Base-by-base conservation (phyloP, 2,329 filamentous ascomycete species). In the Trichoderma polysporum region DNA sequence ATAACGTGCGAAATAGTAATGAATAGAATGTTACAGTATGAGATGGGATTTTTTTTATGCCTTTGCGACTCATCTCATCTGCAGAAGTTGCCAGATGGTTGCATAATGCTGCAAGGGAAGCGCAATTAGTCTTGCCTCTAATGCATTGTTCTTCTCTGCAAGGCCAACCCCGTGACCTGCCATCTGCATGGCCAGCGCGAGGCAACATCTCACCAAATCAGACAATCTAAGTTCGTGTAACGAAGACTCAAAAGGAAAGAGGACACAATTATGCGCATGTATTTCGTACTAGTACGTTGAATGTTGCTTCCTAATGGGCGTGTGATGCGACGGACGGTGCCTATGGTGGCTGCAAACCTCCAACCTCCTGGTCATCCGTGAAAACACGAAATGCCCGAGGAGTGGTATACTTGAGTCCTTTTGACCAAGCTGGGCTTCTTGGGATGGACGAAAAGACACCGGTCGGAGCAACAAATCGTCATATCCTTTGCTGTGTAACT, bases 91-190 rank as follows among this genome's bases (percentile, higher is more conserved):
- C 39, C 39, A 47, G 27, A 37, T 39, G 53, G 53, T 33, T 66
- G 53, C 41, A 52, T 50, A 29, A 58, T 50, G 29, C 62, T 66
- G 62, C 62, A 66, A 66, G 62, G 53, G 62, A 66, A 58, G 31
- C 22, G 50, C 41, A 57, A 31, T 33, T 50, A 66, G 45, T 31
- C 39, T 25, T 35, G 19, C 29, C n/a, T 33, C 60, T 47, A 56
- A 56, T 64, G 50, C 50, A 56, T 64, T 64, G 19, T 64, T 33
- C 29, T 33, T 35, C 19, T 63, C 47, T 63, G 60, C 60, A 31
- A 54, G 27, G 17, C 17, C 60, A 25, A 41, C 7, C 37, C 39
- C n/a, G 27, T 54, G 50, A 35, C 60, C 37, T 45, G 60, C 35
- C 37, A 35, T 35, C 60, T 56, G 50, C 50, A 35, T 27, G 50